phyloP scores from a whole-genome alignment of 208 protist species.

The Trypanosoma caninum region DNA sequence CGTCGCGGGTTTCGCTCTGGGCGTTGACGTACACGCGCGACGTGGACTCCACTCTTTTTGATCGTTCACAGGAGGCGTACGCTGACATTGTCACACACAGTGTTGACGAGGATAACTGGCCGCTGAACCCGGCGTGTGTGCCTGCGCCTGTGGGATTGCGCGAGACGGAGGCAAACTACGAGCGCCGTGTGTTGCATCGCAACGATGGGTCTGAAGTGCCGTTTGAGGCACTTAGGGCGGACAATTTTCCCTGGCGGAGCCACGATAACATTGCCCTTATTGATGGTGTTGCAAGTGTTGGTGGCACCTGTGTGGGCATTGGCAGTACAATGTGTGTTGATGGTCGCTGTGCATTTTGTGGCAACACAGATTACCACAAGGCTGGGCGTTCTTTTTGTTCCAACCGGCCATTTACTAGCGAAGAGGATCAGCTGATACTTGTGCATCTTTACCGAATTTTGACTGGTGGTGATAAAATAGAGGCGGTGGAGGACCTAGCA shows the following conservation, averaged over 20 bases:
- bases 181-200: constrained; percentile 8
- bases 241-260: constrained; percentile 49
- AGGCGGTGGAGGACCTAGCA: constrained; percentile 56
- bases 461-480: constrained; percentile 57
- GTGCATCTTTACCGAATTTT: constrained; percentile 67
- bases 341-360: constrained; percentile 57
- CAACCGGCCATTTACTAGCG: constrained; percentile 45
- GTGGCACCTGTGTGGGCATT: constrained; percentile 61
- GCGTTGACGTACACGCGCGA: constrained; percentile 38
- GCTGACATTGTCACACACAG: constrained; percentile 40
- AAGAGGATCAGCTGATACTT: constrained; percentile 67
- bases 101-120: constrained; percentile 46
- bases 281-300: constrained; percentile 68
- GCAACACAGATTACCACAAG: constrained; percentile 41
- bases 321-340: constrained; percentile 47
- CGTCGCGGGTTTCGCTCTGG: constrained; percentile 48
- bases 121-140: constrained; percentile 1
- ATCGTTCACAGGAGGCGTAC: constrained; percentile 44
- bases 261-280: constrained; percentile 78
- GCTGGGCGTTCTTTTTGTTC: constrained; percentile 39
- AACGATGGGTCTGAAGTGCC: constrained; percentile 17
- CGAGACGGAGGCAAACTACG: constrained; percentile 22
- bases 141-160: constrained; percentile 20
- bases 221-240: constrained; percentile 32
- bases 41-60: constrained; percentile 42